A percentile compares a stretch with the other conserved stretches of the same genome.
Conservation (phyloP, 2,329 filamentous ascomycete genomes). For the Neoscytalidium dimidiatum region DNA sequence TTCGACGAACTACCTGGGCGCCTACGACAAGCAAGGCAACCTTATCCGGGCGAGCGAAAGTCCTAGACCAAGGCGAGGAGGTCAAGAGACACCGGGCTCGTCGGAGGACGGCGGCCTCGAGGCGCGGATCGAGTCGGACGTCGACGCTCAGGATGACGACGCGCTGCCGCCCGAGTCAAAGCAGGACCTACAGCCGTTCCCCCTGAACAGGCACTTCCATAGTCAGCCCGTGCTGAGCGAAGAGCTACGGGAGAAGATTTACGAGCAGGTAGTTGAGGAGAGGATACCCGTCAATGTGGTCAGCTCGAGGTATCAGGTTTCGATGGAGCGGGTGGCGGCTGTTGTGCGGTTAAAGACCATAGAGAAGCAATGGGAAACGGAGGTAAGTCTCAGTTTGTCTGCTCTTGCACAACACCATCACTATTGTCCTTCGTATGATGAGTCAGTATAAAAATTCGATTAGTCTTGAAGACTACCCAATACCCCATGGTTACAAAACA, state of each 20-base stretch:
- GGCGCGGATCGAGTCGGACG: conserved; percentile 17
- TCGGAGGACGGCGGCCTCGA: conserved; percentile 22
- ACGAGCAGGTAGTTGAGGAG: conserved; percentile 36
- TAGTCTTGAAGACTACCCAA: conserved; percentile 97
- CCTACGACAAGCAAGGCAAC: conserved; percentile 54
- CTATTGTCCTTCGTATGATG: conserved; percentile 56
- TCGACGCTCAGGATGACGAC: conserved; percentile 20
- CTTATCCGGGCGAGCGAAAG: conserved; percentile 38
- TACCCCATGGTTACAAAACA: conserved; percentile 77
- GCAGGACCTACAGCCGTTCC: conserved; percentile 62
- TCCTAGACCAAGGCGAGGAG: conserved; percentile 21
- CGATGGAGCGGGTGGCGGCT: conserved; percentile 81
- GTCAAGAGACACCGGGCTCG: conserved; percentile 18
- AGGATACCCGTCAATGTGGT: conserved; percentile 67
- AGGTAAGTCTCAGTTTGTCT: conserved; percentile 61
- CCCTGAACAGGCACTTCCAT: conserved; percentile 69
- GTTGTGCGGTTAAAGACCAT: conserved; percentile 84
- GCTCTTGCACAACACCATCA: background rate
- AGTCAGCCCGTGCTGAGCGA: conserved; percentile 76
- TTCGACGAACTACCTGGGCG: conserved; percentile 58
- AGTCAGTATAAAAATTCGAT: conserved; percentile 79
- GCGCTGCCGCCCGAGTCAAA: conserved; percentile 32
- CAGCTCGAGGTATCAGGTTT: conserved; percentile 74
- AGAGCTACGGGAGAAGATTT: conserved; percentile 71
- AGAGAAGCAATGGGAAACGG: conserved; percentile 73